Evolutionary conservation across 1,139 yeast species (phyloP), one percentile per base, ranked within the genome.

Genomic region (Candida glucosophila): DNA sequence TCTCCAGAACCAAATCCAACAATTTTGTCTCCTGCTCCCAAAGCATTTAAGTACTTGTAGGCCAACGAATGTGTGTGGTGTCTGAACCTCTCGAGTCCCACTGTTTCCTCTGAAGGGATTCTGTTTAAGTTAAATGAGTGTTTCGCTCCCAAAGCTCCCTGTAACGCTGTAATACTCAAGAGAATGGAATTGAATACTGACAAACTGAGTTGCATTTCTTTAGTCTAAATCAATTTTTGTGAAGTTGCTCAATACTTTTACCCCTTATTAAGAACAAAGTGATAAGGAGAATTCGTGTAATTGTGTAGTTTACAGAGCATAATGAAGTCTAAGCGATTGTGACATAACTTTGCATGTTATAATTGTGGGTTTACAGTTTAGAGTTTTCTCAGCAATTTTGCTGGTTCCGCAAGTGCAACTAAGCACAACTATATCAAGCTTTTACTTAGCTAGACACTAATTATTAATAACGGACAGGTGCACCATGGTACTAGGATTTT

Each of bases 61-160:
- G 82, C 80, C 48, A 85, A 67, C n/a, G 79, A 70, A 22, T 63
- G 55, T 32, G 83, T 66, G 47, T 83, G 85, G 32, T 78, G 74
- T 23, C 59, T 58, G 49, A 77, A 80, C 18, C 66, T 58, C 29
- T 64, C 58, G 25, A 76, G 82, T 35, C 70, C 66, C 41, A 76
- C 65, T 22, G 74, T 68, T 29, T 77, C 85, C 16, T 71, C 74
- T 25, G 66, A 46, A 5, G 88, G 69, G 25, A 73, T 65, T 55
- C 78, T 81, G 43, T 69, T 64, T 44, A 82, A 67, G 41, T 72
- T 69, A 21, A 82, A 76, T 18, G 65, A 55, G 49, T 73, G 80
- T 20, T 69, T 67, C 37, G 72, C 76, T 29, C 82, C 92, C 24
- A 76, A 73, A 12, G 46, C 59, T 6, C 55, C 38, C 15, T 67